Base-by-base conservation (phyloP, 2,329 filamentous ascomycete species). In the Beauveria varroae region DNA sequence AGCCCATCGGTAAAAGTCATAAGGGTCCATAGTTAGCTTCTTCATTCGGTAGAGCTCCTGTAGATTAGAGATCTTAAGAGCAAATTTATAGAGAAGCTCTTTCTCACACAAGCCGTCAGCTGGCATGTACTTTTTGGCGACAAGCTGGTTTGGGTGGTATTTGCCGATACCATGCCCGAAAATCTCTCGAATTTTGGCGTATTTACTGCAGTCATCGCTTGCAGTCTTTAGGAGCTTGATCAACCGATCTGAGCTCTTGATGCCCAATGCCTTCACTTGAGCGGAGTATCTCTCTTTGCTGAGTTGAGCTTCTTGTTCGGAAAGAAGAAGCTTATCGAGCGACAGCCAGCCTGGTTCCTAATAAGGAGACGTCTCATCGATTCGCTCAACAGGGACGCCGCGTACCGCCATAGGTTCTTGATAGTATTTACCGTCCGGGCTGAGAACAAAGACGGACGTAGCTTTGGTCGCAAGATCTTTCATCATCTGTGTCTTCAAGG, bases 81-180 rank as follows among this genome's bases (percentile, higher is more conserved):
- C 72, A 2, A 76, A 57, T 3, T 67, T 68, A 49, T 76, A 75
- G 67, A 76, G 74, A 2, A 68, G 12, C 16, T 74, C 73, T 53
- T 70, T 69, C 1, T 71, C 65, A 53, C 74, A 76, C 0, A 77
- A 49, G 0, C 74, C 74, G 0, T 62, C 51, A 0, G 18, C 7
- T 0, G 73, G 73, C 0, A 76, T 63, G 46, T 74, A 69, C 9
- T 66, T 57, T 59, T 73, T 74, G 1, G 68, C 62, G 1, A 74
- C 66, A 0, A 76, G 59, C 46, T 76, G 74, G 47, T 77, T 77
- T 0, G 74, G 75, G 47, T 76, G 75, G 12, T 74, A 71, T 0
- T 46, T 44, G 2, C 67, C 65, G 1, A 64, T 56, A 0, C 62
- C 57, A 20, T 49, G 16, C 0, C 72, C 70, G 54, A 76, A 77